Percentiles rank a stretch among this genome's conserved stretches.
Evolutionary conservation across 345 rosid species (phyloP).

Genomic region (Camelina hispida): DNA sequence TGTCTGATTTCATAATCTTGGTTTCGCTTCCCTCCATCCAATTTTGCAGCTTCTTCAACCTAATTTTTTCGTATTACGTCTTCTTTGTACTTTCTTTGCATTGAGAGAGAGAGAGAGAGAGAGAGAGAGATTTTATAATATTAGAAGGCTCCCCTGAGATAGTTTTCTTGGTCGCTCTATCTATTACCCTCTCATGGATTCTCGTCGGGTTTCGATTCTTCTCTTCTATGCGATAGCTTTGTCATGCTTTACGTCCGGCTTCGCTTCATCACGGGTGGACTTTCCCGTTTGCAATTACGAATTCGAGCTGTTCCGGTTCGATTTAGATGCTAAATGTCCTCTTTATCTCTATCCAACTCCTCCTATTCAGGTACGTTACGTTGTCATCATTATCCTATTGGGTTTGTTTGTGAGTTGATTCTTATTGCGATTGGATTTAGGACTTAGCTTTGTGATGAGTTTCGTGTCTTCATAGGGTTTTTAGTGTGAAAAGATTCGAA

Average conservation of each 20-base stretch:
- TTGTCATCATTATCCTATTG: not conserved
- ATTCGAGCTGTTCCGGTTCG: conserved; percentile 48
- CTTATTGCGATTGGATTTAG: not conserved
- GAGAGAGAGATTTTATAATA: too few species aligned
- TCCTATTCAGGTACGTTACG: conserved; percentile 64
- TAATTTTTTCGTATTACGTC: not conserved
- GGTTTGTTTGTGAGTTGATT: not conserved
- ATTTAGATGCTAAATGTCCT: conserved; percentile 65
- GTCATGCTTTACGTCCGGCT: conserved; percentile 31
- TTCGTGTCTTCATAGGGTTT: conserved; percentile 8
- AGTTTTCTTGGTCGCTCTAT: too few species aligned
- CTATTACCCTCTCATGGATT: conserved; percentile 27
- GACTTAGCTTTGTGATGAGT: conserved; percentile 1
- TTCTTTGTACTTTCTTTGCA: too few species aligned
- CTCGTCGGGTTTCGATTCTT: conserved; percentile 35
- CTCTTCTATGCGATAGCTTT: conserved; percentile 41
- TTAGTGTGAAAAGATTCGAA: too few species aligned
- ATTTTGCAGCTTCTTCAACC: not conserved
- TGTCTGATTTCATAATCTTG: not conserved
- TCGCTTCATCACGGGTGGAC: conserved; percentile 41
- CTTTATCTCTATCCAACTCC: conserved; percentile 62
- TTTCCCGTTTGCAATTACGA: conserved; percentile 59
- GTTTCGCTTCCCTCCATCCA: not conserved
- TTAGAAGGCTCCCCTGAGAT: too few species aligned
- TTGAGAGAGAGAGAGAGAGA: too few species aligned